Percentiles rank a stretch among this genome's conserved stretches.
phyloP scores from a whole-genome alignment of 2,329 filamentous ascomycete genomes.

The Trichocomaceae sp. region DNA sequence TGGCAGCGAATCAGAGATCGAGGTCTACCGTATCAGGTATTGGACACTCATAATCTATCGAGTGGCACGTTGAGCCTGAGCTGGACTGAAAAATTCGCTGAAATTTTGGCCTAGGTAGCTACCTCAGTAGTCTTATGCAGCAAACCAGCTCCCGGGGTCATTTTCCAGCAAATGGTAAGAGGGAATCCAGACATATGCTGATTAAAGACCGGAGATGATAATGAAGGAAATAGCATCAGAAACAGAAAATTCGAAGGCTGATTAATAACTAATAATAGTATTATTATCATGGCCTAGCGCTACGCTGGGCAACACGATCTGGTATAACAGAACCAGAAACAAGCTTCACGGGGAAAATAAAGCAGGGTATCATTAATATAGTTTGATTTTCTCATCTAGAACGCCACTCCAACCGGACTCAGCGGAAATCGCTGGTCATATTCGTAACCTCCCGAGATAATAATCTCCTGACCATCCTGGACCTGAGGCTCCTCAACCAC shows the following conservation, averaged over 20 bases:
- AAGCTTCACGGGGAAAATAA: neutral
- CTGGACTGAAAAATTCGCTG: no score
- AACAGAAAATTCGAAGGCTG: neutral
- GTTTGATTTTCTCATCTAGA: slow-evolving; percentile 13
- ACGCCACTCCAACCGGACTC: slow-evolving; percentile 17
- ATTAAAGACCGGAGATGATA: neutral
- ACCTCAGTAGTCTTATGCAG: neutral
- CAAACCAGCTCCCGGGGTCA: no score
- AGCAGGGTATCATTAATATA: slow-evolving; percentile 4
- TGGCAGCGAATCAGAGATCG: no score
- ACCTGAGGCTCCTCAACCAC: slow-evolving; percentile 9
- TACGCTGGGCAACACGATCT: no score
- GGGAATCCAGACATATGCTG: neutral
- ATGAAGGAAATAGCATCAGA: neutral
- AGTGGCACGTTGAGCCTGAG: no score
- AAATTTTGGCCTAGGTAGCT: no score
- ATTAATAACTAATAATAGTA: slow-evolving; percentile 10
- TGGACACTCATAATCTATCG: neutral
- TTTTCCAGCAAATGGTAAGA: neutral
- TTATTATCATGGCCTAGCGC: slow-evolving; percentile 9
- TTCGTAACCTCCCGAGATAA: slow-evolving; percentile 7
- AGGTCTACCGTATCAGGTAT: no score
- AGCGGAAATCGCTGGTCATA: slow-evolving; percentile 15
- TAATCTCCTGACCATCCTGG: slow-evolving; percentile 14
- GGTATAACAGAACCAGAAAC: neutral